A percentile compares a stretch with the other conserved stretches of the same genome.
phyloP scores from a whole-genome alignment of 1,139 yeast genomes.

The Petasospora fabianii region DNA sequence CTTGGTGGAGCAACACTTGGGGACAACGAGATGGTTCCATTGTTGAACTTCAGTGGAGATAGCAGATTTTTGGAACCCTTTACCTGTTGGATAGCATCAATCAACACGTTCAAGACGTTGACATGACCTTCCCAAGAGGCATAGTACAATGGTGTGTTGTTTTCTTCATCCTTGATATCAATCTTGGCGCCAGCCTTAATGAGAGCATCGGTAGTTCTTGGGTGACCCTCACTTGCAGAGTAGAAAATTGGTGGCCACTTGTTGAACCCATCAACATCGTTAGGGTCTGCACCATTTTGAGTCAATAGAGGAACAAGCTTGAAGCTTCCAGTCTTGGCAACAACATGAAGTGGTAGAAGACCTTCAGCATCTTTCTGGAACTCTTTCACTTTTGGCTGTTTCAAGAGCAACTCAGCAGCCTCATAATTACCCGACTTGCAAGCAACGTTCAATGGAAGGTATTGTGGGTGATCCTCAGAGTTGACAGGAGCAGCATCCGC shows the following conservation, averaged over 20 bases:
- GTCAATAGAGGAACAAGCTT: slow-evolving; percentile 65
- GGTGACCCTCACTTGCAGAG: slow-evolving; percentile 84
- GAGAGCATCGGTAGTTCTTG: slow-evolving; percentile 63
- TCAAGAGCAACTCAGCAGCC: slow-evolving; percentile 50
- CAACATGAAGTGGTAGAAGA: slow-evolving; percentile 80
- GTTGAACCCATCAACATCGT: slow-evolving; percentile 77
- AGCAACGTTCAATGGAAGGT: slow-evolving; percentile 84
- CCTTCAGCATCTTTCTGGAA: slow-evolving; percentile 81
- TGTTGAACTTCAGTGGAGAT: slow-evolving; percentile 24
- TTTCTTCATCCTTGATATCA: slow-evolving; percentile 76
- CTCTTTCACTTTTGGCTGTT: slow-evolving; percentile 31
- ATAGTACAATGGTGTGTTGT: slow-evolving; percentile 77
- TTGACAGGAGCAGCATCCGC: slow-evolving; percentile 52
- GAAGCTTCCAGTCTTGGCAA: slow-evolving; percentile 78
- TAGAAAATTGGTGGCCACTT: slow-evolving; percentile 95
- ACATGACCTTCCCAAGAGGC: slow-evolving; percentile 95
- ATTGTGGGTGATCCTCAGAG: slow-evolving; percentile 53
- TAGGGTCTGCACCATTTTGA: slow-evolving; percentile 72
- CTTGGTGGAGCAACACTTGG: slow-evolving; percentile 21
- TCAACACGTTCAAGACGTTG: slow-evolving; percentile 66
- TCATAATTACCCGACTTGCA: slow-evolving; percentile 79
- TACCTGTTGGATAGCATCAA: slow-evolving; percentile 29
- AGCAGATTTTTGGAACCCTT: slow-evolving; percentile 16
- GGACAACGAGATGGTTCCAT: slow-evolving; percentile 8
- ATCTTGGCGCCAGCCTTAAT: slow-evolving; percentile 71